These are phyloP conservation scores for Phylloporus sp. DNA, from an alignment of 1,284 basidiomycete species.

Conservation along the genomic window DNA sequence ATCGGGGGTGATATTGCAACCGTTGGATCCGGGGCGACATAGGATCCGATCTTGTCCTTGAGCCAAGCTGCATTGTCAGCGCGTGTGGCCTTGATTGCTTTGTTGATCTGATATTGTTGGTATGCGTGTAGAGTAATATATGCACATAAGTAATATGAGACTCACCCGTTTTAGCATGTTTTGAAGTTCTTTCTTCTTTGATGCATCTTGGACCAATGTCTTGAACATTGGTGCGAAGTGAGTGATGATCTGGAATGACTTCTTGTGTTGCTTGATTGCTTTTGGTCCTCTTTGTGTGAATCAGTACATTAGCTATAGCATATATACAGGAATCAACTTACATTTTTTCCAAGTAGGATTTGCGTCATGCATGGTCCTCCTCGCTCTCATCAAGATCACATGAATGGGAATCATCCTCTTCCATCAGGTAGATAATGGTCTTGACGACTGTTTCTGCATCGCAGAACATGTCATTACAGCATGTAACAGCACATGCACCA, in stretches of 20 bases:
- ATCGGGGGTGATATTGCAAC: neutral
- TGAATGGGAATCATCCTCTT: neutral
- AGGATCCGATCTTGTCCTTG: conserved; percentile 1
- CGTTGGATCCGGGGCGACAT: neutral
- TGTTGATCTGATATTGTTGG: neutral
- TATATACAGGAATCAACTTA: neutral
- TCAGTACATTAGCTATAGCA: neutral
- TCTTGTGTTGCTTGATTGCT: neutral
- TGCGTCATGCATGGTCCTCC: neutral
- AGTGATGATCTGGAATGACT: neutral
- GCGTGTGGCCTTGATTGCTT: neutral
- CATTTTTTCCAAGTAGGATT: neutral
- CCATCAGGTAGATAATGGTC: neutral
- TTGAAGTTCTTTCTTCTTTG: neutral
- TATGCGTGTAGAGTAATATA: neutral
- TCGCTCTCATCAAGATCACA: neutral
- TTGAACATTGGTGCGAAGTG: neutral
- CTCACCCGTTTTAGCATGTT: neutral
- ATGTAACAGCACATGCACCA: neutral
- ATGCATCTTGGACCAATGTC: neutral
- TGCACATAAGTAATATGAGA: neutral
- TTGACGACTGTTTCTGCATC: neutral
- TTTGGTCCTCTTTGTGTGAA: neutral
- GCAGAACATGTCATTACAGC: conserved; percentile 4
- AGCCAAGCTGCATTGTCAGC: neutral